Conservation (phyloP, 768 basidiomycete species). For the Pleurotus pulmonarius region DNA sequence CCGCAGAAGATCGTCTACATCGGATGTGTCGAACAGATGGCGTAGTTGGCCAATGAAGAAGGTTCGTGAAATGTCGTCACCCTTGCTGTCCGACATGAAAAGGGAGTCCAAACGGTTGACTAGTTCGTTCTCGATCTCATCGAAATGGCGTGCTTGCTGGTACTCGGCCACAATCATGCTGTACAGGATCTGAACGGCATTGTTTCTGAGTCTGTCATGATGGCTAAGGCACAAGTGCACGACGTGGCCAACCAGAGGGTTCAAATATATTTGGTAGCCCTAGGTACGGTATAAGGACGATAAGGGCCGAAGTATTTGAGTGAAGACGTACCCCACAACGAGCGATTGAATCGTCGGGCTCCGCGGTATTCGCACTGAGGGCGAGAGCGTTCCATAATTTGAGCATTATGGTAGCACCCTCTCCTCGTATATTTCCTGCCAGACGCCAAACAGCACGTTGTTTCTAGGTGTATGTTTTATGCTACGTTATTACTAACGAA, state of each 20-base stretch:
- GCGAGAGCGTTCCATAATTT: conserved; percentile 85
- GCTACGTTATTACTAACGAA: conserved; percentile 1
- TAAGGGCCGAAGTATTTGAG: neutral
- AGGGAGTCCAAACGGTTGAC: conserved; percentile 87
- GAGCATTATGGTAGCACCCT: conserved; percentile 78
- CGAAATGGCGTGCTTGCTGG: conserved; percentile 79
- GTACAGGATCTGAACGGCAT: conserved; percentile 89
- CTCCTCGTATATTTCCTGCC: conserved; percentile 92
- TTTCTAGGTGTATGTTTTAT: conserved; percentile 49
- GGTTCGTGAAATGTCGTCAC: conserved; percentile 85
- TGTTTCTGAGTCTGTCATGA: conserved; percentile 87
- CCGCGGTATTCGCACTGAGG: conserved; percentile 60
- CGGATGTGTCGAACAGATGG: conserved; percentile 80
- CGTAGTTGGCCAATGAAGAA: conserved; percentile 92
- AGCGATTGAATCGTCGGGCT: conserved; percentile 48
- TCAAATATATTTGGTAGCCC: conserved; percentile 84
- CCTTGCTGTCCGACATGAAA: conserved; percentile 91
- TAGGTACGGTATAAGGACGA: conserved; percentile 25
- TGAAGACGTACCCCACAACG: conserved; percentile 60
- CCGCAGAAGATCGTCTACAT: conserved; percentile 76
- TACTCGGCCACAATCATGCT: conserved; percentile 95
- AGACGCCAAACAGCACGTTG: conserved; percentile 93
- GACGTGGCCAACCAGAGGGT: conserved; percentile 82
- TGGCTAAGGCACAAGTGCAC: conserved; percentile 92
- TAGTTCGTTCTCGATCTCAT: conserved; percentile 87